Base-by-base conservation (phyloP, 1,284 basidiomycete species). In the Anthracocystis panici-leucophaei region DNA sequence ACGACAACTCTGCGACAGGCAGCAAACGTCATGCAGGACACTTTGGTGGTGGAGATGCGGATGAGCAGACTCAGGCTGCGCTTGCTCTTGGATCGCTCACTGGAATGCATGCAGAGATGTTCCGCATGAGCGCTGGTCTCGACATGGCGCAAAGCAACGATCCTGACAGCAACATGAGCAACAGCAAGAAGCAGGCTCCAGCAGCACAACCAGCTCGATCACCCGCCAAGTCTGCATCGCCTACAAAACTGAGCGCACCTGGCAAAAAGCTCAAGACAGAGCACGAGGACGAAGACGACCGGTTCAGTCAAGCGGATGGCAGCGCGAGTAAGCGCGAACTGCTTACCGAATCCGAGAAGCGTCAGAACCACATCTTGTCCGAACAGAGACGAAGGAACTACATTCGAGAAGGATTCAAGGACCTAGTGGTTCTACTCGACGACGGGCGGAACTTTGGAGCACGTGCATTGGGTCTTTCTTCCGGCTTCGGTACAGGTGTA, bases 361-460 rank as follows among this genome's bases (percentile, higher is more conserved):
- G 81, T n/a, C 75, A 78, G 56, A 81, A 82, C 44, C 81, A 82
- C 60, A 82, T 82, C 41, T 64, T 82, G 1, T 80, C 78, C 7
- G 83, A 85, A 53, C 83, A 85, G 65, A 67, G 82, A 42, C 65
- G 83, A 14, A 62, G 83, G 9, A 85, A 83, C 60, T 79, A 82
- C 66, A 82, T 83, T 45, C 79, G 83, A 9, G 80, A 84, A 61
- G 79, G 78, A 18, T 84, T 85, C 70, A 80, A 77, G 41, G 77
- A 78, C 55, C 77, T 85, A n/a, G 81, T 84, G 1, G 80, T 81
- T 12, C 70, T 85, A 20, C 67, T 84, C 14, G 82, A 83, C 27
- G 68, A 73, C n/a, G 82, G 82, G 16, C 72, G 83, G n/a, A 65
- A 48, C 38, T 79, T 77, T 46, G 82, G 82, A 2, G 83, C 83